A percentile compares a stretch with the other conserved stretches of the same genome.
These are phyloP conservation scores for Tetrastigma voinierianum DNA, from an alignment of 164 flowering plant genomes.

Conservation along the genomic window DNA sequence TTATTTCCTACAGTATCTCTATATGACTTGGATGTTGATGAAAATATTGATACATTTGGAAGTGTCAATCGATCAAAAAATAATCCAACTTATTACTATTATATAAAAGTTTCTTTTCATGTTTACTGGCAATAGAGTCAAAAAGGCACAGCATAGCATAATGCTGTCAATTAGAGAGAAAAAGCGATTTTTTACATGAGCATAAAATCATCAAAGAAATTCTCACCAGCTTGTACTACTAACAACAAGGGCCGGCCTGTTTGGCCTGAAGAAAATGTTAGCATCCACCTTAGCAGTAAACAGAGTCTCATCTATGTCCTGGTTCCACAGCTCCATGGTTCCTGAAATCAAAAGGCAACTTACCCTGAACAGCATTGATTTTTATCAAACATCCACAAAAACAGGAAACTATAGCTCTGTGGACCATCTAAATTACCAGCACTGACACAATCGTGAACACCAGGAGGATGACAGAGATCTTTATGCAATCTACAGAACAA, in stretches of 20 bases:
- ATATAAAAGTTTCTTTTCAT: no score
- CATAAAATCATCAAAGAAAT: neutral
- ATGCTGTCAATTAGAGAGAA: neutral
- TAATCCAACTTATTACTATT: no score
- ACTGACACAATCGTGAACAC: conserved; percentile 60
- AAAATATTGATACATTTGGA: no score
- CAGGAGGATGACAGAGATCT: conserved; percentile 36
- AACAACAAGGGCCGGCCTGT: conserved; percentile 86
- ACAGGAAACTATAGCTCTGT: neutral
- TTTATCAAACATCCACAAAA: neutral
- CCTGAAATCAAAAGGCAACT: conserved; percentile 24
- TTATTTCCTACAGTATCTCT: no score
- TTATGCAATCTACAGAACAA: conserved; percentile 70
- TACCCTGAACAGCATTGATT: neutral
- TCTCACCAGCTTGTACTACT: conserved; percentile 98
- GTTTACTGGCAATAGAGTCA: neutral
- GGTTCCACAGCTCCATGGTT: conserved; percentile 11
- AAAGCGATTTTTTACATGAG: neutral
- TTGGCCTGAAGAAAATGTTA: conserved; percentile 46
- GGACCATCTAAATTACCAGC: conserved; percentile 44
- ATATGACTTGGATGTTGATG: no score
- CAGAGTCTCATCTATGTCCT: conserved; percentile 33
- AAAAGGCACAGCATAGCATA: neutral
- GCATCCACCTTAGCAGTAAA: conserved; percentile 47
- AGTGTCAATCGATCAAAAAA: no score